Percentiles rank a stretch among this genome's conserved stretches.
Conservation (phyloP, 345 rosid species). For the Noccaea caerulescens region DNA sequence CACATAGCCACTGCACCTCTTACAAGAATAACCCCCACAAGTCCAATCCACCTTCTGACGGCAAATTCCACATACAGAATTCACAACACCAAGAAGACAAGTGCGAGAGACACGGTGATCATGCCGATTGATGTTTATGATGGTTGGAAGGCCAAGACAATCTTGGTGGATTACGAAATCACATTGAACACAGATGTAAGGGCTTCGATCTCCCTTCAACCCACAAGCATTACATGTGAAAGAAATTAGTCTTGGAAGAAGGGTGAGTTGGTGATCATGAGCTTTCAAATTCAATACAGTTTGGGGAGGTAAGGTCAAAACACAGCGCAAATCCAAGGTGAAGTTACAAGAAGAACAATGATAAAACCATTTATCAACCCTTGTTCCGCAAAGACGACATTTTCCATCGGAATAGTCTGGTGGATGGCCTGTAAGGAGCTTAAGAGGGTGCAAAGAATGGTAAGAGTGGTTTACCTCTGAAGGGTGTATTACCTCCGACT, state of each 20-base stretch:
- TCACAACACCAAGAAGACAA: not conserved
- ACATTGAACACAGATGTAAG: conserved; percentile 11
- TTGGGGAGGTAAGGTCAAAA: conserved; percentile 3
- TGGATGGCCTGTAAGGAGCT: not conserved
- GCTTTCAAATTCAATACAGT: not conserved
- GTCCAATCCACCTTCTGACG: conserved; percentile 2
- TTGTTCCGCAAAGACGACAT: conserved; percentile 11
- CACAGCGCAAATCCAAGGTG: not conserved
- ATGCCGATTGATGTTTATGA: conserved; percentile 26
- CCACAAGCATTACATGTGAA: conserved; percentile 24
- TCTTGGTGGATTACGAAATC: conserved; percentile 8
- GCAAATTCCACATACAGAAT: conserved; percentile 24
- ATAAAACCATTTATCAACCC: not conserved
- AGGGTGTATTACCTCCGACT: not conserved
- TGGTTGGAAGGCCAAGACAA: not conserved
- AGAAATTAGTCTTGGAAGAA: not conserved
- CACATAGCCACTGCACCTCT: not conserved
- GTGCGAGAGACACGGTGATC: not conserved
- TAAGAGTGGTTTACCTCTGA: not conserved
- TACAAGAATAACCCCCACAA: conserved; percentile 12
- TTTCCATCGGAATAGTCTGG: not conserved
- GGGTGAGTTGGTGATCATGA: conserved; percentile 11
- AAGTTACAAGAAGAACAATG: conserved; percentile 13
- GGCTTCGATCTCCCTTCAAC: conserved; percentile 18
- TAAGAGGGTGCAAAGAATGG: conserved; percentile 8